Evolutionary conservation across 225 moss, liverwort and hornwort genomes (phyloP).

Genomic region (Marchantia polymorpha): DNA sequence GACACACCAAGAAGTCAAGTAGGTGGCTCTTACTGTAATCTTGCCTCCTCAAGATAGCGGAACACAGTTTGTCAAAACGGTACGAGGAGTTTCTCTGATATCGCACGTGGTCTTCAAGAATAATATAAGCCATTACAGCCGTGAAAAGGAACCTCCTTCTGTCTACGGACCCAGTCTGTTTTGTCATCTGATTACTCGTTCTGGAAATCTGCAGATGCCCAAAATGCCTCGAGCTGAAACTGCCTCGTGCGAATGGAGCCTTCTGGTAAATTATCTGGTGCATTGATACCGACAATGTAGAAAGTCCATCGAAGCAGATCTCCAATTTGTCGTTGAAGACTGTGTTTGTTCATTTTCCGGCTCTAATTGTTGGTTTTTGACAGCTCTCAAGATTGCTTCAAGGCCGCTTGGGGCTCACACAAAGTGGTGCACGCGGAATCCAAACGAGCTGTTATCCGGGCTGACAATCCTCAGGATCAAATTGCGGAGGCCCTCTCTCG

Average conservation of each 20-base stretch:
- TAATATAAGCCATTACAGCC: too few species aligned
- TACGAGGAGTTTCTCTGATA: too few species aligned
- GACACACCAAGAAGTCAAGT: too few species aligned
- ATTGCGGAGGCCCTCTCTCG: slow-evolving; percentile 52
- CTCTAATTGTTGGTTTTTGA: slow-evolving; percentile 31
- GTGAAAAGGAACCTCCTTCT: too few species aligned
- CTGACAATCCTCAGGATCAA: slow-evolving; percentile 48
- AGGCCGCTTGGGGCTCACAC: slow-evolving; percentile 76
- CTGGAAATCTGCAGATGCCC: slow-evolving; percentile 64
- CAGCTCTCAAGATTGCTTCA: slow-evolving; percentile 99
- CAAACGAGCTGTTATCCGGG: slow-evolving; percentile 13
- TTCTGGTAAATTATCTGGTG: slow-evolving; percentile 60
- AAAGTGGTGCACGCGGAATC: slow-evolving; percentile 60
- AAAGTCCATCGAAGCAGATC: not conserved
- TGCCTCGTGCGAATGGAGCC: slow-evolving; percentile 83
- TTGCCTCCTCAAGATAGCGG: too few species aligned
- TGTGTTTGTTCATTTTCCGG: not conserved
- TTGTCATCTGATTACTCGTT: not conserved
- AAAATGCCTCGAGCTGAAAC: slow-evolving; percentile 84
- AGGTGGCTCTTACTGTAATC: too few species aligned
- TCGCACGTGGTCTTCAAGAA: too few species aligned
- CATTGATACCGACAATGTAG: not conserved
- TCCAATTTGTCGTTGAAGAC: too few species aligned
- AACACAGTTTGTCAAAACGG: too few species aligned
- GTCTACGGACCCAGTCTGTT: not conserved